Base-by-base conservation (phyloP, 208 protist species). In the Leishmania aethiopica region DNA sequence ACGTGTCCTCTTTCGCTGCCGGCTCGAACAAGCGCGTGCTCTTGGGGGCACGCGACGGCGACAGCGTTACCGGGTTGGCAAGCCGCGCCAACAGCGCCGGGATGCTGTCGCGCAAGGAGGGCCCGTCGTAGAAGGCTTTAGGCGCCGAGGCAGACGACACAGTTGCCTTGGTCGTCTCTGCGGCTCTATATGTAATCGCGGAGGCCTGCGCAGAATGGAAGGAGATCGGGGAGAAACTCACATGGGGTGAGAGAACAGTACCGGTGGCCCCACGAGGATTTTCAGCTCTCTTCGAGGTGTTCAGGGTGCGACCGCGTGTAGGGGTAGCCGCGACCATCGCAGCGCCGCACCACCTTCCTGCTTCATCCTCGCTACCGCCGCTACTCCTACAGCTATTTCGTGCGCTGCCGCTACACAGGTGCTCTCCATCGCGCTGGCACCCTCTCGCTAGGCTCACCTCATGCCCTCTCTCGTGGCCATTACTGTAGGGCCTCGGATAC, bases 61-160 rank as follows among this genome's bases (percentile, higher is more conserved):
- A 72, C 35, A 47, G 55, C 19, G 40, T 32, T 7, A 60, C 45
- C 4, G 74, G 15, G 25, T 53, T 78, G 28, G 53, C 70, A 15
- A 86, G 66, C 5, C 77, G 82, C 60, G 69, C 49, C 28, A 82
- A 47, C n/a, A 86, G 78, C 22, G 66, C 82, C 11, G 82, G 82
- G 32, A 86, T 86, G 78, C 82, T 82, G 66, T 86, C 73, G 25
- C n/a, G 82, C 77, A 86, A 47, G 42, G 82, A 82, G 25, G 82
- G 82, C 1, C 59, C 82, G 37, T 86, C 82, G 78, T 86, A 86
- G 57, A 86, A 86, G 15, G 73, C 42, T 37, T 28, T 55, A 25
- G 64, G 78, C 53, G 64, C 55, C 11, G 55, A 53, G n/a, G 59
- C 11, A 1, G 53, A 17, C 17, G 28, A 7, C 37, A 69, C 40